These are phyloP conservation scores for Hibiscus syriacus DNA, from an alignment of 345 rosid genomes.

Conservation along the genomic window DNA sequence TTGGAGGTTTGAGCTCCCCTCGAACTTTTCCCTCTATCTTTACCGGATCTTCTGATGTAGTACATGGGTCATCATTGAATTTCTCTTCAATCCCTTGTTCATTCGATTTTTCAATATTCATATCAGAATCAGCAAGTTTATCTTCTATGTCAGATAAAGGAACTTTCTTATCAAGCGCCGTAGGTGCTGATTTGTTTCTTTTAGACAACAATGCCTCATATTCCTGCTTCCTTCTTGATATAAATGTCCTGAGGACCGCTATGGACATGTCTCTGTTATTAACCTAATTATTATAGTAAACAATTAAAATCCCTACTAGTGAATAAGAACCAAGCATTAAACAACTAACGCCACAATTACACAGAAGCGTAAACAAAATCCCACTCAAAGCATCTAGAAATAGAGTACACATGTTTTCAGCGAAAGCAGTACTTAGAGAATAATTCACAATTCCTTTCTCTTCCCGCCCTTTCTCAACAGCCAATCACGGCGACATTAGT, in stretches of 20 bases:
- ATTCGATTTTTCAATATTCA: constrained; percentile 30
- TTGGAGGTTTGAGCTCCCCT: constrained; percentile 68
- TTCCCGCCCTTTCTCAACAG: not conserved
- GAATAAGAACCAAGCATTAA: not conserved
- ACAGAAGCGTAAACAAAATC: not conserved
- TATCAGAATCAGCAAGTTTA: constrained; percentile 20
- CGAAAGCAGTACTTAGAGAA: not conserved
- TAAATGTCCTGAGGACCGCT: constrained; percentile 75
- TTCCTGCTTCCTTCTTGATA: constrained; percentile 63
- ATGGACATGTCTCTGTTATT: constrained; percentile 88
- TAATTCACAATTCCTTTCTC: not conserved
- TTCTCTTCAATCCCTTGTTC: constrained; percentile 34
- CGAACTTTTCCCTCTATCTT: constrained; percentile 41
- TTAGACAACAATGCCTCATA: constrained; percentile 48
- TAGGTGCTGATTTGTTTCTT: constrained; percentile 37
- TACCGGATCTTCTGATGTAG: constrained; percentile 35
- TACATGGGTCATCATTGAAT: constrained; percentile 34
- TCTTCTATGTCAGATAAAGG: constrained; percentile 28
- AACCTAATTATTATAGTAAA: constrained; percentile 41
- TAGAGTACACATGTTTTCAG: not conserved
- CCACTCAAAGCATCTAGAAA: not conserved
- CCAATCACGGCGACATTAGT: not conserved
- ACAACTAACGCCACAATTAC: not conserved
- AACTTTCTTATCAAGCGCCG: constrained; percentile 31
- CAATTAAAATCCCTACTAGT: constrained; percentile 3